Base-by-base conservation (phyloP, 768 basidiomycete genomes). In the Tephrocybe sp. region DNA sequence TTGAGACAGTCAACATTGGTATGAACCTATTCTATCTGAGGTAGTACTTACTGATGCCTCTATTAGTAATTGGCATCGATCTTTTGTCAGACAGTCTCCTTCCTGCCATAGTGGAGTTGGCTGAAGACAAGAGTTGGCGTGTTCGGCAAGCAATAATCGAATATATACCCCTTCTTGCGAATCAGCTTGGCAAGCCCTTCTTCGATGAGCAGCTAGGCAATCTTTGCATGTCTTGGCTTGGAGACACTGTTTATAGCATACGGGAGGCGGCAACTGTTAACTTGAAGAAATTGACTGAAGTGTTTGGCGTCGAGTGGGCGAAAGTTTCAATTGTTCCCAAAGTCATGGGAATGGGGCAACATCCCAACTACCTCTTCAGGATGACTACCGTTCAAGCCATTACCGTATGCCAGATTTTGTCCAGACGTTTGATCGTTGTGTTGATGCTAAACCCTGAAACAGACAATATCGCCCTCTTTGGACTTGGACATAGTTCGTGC, bases 371-470 rank as follows among this genome's bases (percentile, higher is more conserved):
- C 68, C 79, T 98, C 23, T 97, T 90, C 73, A 79, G 97, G 63
- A 97, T 99, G 94, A 99, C 97, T 2, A 98, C 97, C 14, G 93
- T 98, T 38, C 94, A 98, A 68, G 96, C 96, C 26, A 95, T 99
- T 63, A 95, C 93, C 62, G 96, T 98, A 66, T 58, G 11, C 70
- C n/a, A 3, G 11, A 36, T 42, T 45, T 48, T 56, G 54, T 43
- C 14, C 47, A 20, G 20, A n/a, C n/a, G n/a, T n/a, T n/a, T n/a
- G n/a, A n/a, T n/a, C n/a, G n/a, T n/a, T n/a, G n/a, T 37, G 11
- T 46, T 17, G 26, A 49, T 38, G 39, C 21, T 55, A n/a, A 56
- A 41, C 33, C 43, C 23, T 24, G 39, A 42, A 43, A 33, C 52
- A 98, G 96, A 95, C 92, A n/a, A 96, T 99, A 62, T 85, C 92